Evolutionary conservation across 129 eudicot species (phyloP).

Genomic region (Lactuca sativa): DNA sequence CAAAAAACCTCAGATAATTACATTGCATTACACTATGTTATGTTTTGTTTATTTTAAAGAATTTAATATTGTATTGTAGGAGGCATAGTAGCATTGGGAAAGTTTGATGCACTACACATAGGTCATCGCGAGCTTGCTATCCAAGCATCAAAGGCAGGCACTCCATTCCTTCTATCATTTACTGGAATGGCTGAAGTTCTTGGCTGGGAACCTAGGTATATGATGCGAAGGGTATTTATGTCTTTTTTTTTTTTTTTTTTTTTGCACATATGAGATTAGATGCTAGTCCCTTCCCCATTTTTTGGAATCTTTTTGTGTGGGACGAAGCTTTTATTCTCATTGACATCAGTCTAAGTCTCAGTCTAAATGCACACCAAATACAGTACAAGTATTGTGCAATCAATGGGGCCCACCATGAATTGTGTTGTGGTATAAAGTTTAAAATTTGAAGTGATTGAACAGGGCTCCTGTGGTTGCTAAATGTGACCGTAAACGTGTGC

Average conservation of each 20-base stretch:
- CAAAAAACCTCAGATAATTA: not conserved
- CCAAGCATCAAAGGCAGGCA: constrained; percentile 85
- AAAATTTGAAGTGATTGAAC: constrained; percentile 21
- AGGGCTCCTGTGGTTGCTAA: constrained; percentile 95
- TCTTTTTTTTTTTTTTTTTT: not conserved
- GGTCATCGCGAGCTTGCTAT: constrained; percentile 99
- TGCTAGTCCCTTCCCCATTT: too few species aligned
- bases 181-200: constrained; percentile 94
- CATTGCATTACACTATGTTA: not conserved
- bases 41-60: constrained; percentile 8
- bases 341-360: too few species aligned
- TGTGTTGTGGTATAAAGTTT: constrained; percentile 4
- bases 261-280: too few species aligned
- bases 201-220: constrained; percentile 97
- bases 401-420: too few species aligned
- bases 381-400: too few species aligned
- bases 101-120: constrained; percentile 95
- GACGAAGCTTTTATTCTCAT: too few species aligned
- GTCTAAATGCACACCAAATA: too few species aligned
- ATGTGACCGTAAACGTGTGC: constrained; percentile 83
- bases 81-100: constrained; percentile 93
- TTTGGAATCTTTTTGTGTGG: too few species aligned
- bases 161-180: constrained; percentile 81
- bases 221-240: not conserved
- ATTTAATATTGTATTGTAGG: constrained; percentile 38